These are phyloP conservation scores for Aspergillus incahuasiensis DNA, from an alignment of 495 filamentous ascomycete genomes.

Conservation along the genomic window DNA sequence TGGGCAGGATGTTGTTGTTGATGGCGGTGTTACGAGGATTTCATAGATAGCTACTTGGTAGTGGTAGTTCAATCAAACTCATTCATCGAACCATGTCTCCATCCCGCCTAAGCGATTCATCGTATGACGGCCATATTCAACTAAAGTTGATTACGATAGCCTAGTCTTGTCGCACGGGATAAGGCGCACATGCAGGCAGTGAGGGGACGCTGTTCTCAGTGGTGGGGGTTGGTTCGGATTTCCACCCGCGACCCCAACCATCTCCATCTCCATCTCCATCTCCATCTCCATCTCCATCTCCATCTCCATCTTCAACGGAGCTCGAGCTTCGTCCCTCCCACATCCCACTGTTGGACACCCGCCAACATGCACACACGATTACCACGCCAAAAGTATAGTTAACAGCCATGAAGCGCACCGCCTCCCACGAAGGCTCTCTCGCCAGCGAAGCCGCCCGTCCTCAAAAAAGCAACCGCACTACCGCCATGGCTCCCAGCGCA, in stretches of 20 bases:
- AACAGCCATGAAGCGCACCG: conserved; percentile 6
- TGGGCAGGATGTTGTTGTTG: conserved; percentile 62
- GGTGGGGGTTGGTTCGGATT: neutral
- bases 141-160: no score
- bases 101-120: neutral
- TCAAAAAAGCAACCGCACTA: neutral
- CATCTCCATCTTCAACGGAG: no score
- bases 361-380: neutral
- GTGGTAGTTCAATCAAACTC: no score
- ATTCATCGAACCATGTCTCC: no score
- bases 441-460: neutral
- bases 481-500: conserved; percentile 31
- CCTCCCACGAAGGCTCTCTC: neutral
- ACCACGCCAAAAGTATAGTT: neutral
- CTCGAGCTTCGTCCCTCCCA: no score
- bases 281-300: neutral
- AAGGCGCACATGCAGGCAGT: neutral
- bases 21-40: conserved; percentile 30
- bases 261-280: neutral
- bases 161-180: no score
- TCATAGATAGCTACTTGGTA: neutral
- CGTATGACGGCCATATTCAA: neutral
- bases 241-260: neutral
- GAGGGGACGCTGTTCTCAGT: neutral
- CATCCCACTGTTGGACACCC: neutral